Conservation (phyloP, 208 protist species). For the Tritrichomonas musculus region DNA sequence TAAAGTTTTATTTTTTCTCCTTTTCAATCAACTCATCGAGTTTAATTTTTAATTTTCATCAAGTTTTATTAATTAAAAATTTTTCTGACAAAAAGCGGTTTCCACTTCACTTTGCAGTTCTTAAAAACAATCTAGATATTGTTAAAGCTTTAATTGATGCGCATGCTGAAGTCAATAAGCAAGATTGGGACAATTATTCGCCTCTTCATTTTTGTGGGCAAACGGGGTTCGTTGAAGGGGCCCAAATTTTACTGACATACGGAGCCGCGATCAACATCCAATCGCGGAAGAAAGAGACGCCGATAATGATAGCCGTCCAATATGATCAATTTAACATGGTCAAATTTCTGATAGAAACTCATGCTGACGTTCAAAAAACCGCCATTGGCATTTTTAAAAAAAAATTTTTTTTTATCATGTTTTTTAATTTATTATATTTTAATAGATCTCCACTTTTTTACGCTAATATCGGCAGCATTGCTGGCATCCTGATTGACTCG, state of each 20-base stretch:
- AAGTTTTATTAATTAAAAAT: too few relatives aligned
- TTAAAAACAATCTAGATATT: not conserved
- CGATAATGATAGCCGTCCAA: not conserved
- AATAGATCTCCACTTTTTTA: conserved; percentile 6
- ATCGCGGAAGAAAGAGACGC: not conserved
- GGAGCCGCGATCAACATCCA: not conserved
- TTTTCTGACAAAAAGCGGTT: not conserved
- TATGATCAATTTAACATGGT: not conserved
- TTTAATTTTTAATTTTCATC: too few relatives aligned
- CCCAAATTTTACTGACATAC: not conserved
- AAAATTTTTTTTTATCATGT: too few relatives aligned
- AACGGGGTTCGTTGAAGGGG: not conserved
- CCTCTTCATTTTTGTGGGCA: conserved; percentile 1
- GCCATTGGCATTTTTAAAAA: too few relatives aligned
- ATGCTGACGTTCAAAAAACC: not conserved
- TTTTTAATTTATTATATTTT: not conserved
- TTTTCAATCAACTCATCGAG: too few relatives aligned
- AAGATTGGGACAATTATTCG: conserved; percentile 23
- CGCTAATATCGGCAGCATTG: not conserved
- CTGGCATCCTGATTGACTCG: not conserved
- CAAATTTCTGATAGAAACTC: not conserved
- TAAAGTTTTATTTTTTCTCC: too few relatives aligned
- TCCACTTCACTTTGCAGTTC: not conserved
- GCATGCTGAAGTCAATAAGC: not conserved
- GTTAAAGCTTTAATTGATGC: not conserved